Percentiles rank a stretch among this genome's conserved stretches.
These are phyloP conservation scores for Cydonia oblonga DNA, from an alignment of 331 rosid genomes.

Conservation along the genomic window DNA sequence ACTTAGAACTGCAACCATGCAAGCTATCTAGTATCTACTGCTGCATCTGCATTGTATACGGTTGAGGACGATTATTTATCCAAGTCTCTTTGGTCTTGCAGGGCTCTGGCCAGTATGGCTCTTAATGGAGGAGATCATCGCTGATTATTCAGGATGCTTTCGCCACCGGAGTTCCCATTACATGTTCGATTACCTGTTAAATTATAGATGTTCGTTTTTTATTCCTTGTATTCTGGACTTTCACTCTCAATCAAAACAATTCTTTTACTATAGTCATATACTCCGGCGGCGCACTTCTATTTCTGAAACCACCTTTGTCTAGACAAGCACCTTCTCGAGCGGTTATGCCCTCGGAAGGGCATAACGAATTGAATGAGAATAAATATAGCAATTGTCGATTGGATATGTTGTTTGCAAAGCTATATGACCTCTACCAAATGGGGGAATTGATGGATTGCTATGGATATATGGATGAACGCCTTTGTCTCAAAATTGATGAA, in stretches of 20 bases:
- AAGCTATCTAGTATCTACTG: background rate
- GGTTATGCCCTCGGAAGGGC: background rate
- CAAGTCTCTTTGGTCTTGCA: conserved; percentile 18
- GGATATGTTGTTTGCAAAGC: background rate
- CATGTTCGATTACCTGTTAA: conserved; percentile 5
- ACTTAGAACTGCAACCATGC: background rate
- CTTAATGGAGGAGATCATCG: conserved; percentile 47
- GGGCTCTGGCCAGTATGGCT: conserved; percentile 37
- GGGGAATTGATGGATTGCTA: background rate
- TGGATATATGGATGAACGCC: background rate
- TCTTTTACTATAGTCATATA: background rate
- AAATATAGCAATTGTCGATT: background rate
- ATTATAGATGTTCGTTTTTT: background rate
- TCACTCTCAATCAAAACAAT: conserved; percentile 6
- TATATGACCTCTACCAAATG: background rate
- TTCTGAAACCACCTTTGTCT: background rate
- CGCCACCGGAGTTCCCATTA: conserved; percentile 6
- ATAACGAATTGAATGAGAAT: background rate
- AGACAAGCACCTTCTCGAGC: background rate
- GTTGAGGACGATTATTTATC: background rate
- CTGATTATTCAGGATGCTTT: conserved; percentile 29
- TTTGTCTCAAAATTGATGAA: background rate
- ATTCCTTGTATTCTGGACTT: background rate
- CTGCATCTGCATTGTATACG: too few species aligned
- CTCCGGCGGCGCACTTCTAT: background rate